phyloP scores from a whole-genome alignment of 2,329 filamentous ascomycete genomes.

The Hypoxylon rubiginosum region DNA sequence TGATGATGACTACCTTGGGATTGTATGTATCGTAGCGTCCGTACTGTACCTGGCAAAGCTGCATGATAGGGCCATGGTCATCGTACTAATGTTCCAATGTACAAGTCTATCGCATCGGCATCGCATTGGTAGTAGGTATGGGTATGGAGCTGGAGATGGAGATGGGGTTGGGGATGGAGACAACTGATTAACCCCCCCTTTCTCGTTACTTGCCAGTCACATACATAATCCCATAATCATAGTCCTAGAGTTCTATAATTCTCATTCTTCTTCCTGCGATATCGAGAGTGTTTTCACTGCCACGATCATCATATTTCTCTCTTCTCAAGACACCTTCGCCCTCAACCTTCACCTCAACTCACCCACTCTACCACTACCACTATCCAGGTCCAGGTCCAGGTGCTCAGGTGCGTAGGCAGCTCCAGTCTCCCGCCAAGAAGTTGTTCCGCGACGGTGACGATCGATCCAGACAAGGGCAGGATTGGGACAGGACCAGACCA shows the following conservation, averaged over 20 bases:
- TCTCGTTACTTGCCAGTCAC: not conserved
- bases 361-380: not conserved
- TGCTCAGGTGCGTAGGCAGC: slow-evolving; percentile 7
- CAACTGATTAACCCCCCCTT: slow-evolving; percentile 1
- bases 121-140: slow-evolving; percentile 5
- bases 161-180: not conserved
- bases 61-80: slow-evolving; percentile 5
- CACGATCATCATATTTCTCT: slow-evolving; percentile 13
- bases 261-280: not conserved
- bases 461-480: slow-evolving; percentile 40
- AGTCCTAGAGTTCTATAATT: not conserved
- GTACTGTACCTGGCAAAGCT: slow-evolving; percentile 1
- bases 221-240: not conserved
- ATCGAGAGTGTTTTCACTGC: slow-evolving; percentile 6
- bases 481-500: slow-evolving; percentile 21
- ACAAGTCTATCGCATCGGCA: slow-evolving; percentile 1
- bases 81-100: slow-evolving; percentile 8
- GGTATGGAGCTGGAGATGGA: not conserved
- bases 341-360: slow-evolving; percentile 11
- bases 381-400: not conserved
- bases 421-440: slow-evolving; percentile 26
- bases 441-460: slow-evolving; percentile 40
- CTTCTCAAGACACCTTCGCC: not conserved
- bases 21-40: slow-evolving; percentile 34
- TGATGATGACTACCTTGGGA: slow-evolving; percentile 41